Percentiles rank a stretch among this genome's conserved stretches.
Conservation (phyloP, 148 eudicot species). For the Arbutus unedo region DNA sequence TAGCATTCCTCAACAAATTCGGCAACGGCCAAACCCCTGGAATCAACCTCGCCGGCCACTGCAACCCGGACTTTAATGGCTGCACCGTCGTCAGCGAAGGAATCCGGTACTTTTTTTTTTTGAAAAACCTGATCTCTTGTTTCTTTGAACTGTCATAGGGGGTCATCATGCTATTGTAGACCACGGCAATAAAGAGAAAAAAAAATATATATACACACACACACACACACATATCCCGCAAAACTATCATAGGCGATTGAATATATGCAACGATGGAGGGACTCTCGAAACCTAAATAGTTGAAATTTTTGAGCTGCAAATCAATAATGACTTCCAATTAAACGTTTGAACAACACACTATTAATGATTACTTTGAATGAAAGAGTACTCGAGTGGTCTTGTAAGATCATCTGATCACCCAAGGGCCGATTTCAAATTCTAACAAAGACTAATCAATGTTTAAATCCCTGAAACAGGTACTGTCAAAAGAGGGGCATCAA, state of each 20-base stretch:
- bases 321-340: no score
- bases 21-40: conserved; percentile 53
- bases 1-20: conserved; percentile 56
- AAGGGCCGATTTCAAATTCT: neutral
- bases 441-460: neutral
- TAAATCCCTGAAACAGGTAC: neutral
- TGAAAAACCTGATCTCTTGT: neutral
- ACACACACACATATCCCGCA: no score
- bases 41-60: conserved; percentile 74
- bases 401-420: neutral
- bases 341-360: no score
- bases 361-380: no score
- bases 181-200: no score
- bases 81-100: conserved; percentile 30
- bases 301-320: no score
- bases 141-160: neutral
- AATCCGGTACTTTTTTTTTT: conserved; percentile 6
- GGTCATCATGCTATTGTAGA: neutral
- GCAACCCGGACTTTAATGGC: conserved; percentile 38
- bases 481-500: conserved; percentile 48
- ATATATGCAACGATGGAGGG: no score
- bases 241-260: no score
- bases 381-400: no score
- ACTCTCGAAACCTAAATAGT: no score
- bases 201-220: no score